Percentiles rank a stretch among this genome's conserved stretches.
Evolutionary conservation across 441 rosid species (phyloP).

Genomic region (Isatis lusitanica): DNA sequence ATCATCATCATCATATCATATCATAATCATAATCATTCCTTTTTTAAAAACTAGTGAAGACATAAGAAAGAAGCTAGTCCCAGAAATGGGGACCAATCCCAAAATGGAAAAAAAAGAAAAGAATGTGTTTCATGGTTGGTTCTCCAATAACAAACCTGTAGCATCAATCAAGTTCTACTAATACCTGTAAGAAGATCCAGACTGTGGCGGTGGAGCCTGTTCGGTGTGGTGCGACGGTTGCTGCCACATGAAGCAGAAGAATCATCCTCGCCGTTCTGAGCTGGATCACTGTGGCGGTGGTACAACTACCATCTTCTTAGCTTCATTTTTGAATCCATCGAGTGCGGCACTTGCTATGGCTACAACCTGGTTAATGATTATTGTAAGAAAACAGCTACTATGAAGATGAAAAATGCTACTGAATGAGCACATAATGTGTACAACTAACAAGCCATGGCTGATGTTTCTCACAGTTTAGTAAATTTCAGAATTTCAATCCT

Average conservation of each 20-base stretch:
- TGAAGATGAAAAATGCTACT: slow-evolving; percentile 5
- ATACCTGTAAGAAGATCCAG: slow-evolving; percentile 39
- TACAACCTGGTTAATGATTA: slow-evolving; percentile 45
- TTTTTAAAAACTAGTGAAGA: slow-evolving; percentile 8
- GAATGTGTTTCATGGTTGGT: background rate
- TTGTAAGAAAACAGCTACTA: background rate
- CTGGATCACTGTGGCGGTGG: slow-evolving; percentile 51
- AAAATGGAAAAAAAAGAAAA: background rate
- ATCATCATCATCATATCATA: slow-evolving; percentile 16
- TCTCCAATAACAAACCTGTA: slow-evolving; percentile 16
- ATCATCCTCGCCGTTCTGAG: slow-evolving; percentile 57
- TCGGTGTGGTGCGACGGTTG: slow-evolving; percentile 67
- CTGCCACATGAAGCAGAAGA: slow-evolving; percentile 49
- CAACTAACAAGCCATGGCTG: too few species aligned
- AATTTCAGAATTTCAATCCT: too few species aligned
- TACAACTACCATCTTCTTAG: background rate
- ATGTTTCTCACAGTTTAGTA: too few species aligned
- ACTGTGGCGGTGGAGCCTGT: slow-evolving; percentile 56
- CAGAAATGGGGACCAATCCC: slow-evolving; percentile 33
- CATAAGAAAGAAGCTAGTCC: slow-evolving; percentile 22
- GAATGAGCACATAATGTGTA: slow-evolving; percentile 31
- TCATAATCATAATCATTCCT: slow-evolving; percentile 3
- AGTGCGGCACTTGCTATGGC: slow-evolving; percentile 70
- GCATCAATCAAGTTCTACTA: slow-evolving; percentile 27
- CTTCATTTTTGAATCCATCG: slow-evolving; percentile 66